Conservation (phyloP, 345 rosid genomes). For the Theobroma cacao region DNA sequence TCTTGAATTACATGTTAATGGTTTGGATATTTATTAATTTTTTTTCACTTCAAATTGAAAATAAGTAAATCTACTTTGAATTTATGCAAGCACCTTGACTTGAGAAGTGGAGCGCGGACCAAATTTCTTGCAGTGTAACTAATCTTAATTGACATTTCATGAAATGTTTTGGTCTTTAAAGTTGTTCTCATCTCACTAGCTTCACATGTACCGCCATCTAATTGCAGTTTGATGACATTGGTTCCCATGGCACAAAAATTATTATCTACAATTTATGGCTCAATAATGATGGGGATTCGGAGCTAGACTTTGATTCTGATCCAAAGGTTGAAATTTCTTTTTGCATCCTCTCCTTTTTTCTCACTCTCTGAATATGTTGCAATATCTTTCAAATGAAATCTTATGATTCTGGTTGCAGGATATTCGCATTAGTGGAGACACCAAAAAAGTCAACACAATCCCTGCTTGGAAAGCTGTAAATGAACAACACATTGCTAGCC, state of each 20-base stretch:
- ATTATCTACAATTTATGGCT: slow-evolving; percentile 86
- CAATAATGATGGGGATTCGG: slow-evolving; percentile 56
- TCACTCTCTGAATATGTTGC: neutral
- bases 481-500: slow-evolving; percentile 71
- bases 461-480: slow-evolving; percentile 48
- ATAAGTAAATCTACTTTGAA: neutral
- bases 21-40: no score
- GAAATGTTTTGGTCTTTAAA: neutral
- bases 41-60: neutral
- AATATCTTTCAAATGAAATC: slow-evolving; percentile 12
- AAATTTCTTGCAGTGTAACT: neutral
- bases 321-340: slow-evolving; percentile 46
- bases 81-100: neutral
- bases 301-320: slow-evolving; percentile 74
- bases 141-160: neutral
- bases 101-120: neutral
- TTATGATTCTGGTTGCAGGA: slow-evolving; percentile 45
- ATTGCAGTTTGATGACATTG: slow-evolving; percentile 79
- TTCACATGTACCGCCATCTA: slow-evolving; percentile 17
- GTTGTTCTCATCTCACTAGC: neutral
- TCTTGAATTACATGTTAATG: neutral
- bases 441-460: slow-evolving; percentile 31
- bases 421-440: slow-evolving; percentile 70
- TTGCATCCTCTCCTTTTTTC: neutral
- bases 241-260: slow-evolving; percentile 83